Evolutionary conservation across 345 rosid genomes (phyloP).

Genomic region (Eucalyptus virginea): DNA sequence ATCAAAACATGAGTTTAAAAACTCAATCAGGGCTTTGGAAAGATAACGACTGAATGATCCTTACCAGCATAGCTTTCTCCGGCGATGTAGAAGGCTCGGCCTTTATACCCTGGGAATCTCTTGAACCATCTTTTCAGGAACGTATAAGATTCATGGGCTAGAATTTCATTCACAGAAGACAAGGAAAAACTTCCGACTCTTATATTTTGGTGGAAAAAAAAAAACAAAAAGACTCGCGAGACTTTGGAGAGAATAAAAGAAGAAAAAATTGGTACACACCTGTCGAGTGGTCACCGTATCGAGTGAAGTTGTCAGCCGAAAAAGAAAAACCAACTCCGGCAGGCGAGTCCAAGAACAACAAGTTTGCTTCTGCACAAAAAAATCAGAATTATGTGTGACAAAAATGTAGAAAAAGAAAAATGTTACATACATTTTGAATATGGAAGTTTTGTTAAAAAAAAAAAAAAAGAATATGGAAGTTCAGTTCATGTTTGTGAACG

Average conservation of each 20-base stretch:
- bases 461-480: background rate
- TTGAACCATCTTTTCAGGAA: background rate
- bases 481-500: background rate
- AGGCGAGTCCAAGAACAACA: background rate
- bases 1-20: background rate
- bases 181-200: background rate
- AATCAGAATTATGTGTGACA: background rate
- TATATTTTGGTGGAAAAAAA: background rate
- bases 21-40: background rate
- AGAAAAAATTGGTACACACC: background rate
- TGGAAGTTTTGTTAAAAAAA: background rate
- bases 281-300: background rate
- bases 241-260: background rate
- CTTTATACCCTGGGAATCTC: background rate
- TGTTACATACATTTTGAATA: background rate
- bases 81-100: background rate
- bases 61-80: background rate
- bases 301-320: background rate
- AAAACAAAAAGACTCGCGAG: background rate
- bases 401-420: background rate
- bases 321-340: background rate
- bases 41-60: background rate
- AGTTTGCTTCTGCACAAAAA: background rate
- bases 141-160: background rate
- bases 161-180: background rate